Evolutionary conservation across 805 yeast genomes (phyloP), one percentile per base, ranked within the genome.

Genomic region (Candida ortonii): DNA sequence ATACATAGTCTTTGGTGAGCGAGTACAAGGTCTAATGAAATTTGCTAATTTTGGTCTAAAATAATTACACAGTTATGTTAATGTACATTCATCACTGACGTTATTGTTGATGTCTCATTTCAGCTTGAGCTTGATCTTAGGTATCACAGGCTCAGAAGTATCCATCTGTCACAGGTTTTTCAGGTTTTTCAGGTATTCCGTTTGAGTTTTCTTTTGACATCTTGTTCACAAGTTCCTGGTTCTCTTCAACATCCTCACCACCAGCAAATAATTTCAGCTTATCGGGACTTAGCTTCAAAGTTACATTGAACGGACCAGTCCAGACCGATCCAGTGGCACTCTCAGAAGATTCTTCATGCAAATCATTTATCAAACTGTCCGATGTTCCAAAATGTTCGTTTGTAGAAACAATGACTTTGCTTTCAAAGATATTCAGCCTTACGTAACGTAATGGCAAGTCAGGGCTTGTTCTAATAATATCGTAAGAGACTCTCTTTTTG

Each of bases 371-470:
- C n/a, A n/a, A n/a, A n/a, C 25, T 5, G n/a, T 21, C 23, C 9
- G 15, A 8, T 10, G 18, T 28, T 3, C 46, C 54, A 30, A 54
- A 54, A 4, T 41, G 25, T 25, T 56, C 58, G 29, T 49, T 52
- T 0, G 58, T 48, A 13, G 59, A 55, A 2, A 55, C 28, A 13
- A 38, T 28, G 8, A 59, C 52, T 14, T 39, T 39, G n/a, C 45
- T 53, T 2, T 46, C 41, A n/a, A 39, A 35, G 3, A 57, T 18
- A 23, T 51, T 45, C n/a, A 59, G 28, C 33, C 53, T 61, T 28
- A 70, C 68, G 39, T 57, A 70, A 25, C 73, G 49, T 8, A 60
- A 32, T 19, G 62, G 51, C 21, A 41, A 25, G n/a, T 19, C 21
- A 1, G 41, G 27, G 5, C 43, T 42, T 4, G 44, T 39, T 22